Percentiles rank a stretch among this genome's conserved stretches.
Conservation (phyloP, 1,284 basidiomycete genomes). For the Afroboletus lepidellus region DNA sequence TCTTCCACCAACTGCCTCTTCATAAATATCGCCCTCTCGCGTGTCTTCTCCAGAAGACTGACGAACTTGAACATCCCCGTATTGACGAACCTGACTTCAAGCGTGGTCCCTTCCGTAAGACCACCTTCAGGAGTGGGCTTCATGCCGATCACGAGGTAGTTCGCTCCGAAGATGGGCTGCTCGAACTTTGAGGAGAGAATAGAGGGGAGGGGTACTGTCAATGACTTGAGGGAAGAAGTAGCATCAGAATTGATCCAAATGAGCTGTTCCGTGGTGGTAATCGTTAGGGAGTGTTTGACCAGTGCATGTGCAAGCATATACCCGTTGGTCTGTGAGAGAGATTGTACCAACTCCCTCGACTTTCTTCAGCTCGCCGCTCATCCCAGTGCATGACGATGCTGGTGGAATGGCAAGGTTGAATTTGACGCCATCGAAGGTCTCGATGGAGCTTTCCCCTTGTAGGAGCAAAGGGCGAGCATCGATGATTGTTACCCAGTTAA, state of each 20-base stretch:
- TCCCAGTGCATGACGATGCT: constrained; percentile 44
- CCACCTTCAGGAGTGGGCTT: constrained; percentile 65
- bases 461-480: constrained; percentile 61
- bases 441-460: constrained; percentile 59
- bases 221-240: constrained; percentile 45
- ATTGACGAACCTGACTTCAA: constrained; percentile 67
- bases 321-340: constrained; percentile 70
- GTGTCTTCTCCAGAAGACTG: constrained; percentile 67
- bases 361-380: constrained; percentile 53
- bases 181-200: constrained; percentile 70
- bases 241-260: constrained; percentile 52
- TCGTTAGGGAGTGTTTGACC: constrained; percentile 6
- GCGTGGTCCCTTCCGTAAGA: constrained; percentile 57
- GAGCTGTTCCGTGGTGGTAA: constrained; percentile 43
- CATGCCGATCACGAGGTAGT: constrained; percentile 65
- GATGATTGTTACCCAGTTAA: constrained; percentile 74
- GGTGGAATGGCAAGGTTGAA: constrained; percentile 57
- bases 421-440: constrained; percentile 55
- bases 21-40: constrained; percentile 74
- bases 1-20: constrained; percentile 57
- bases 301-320: constrained; percentile 37
- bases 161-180: constrained; percentile 68
- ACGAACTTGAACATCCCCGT: constrained; percentile 72
- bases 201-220: constrained; percentile 59
- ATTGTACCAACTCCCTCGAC: constrained; percentile 58